Conservation (phyloP, 2,329 filamentous ascomycete genomes). For the Diaporthe amygdali region DNA sequence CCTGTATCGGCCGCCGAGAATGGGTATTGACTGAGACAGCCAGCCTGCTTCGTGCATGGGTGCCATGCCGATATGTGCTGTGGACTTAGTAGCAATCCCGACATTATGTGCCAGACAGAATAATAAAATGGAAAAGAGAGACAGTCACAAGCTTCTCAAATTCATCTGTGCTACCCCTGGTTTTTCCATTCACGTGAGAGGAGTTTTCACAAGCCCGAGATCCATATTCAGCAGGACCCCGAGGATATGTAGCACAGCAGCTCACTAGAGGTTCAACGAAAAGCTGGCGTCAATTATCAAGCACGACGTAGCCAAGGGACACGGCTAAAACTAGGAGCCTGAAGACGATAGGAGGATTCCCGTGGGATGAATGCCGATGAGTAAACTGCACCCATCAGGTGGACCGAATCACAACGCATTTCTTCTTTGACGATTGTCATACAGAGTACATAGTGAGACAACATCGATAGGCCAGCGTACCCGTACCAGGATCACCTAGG, state of each 20-base stretch:
- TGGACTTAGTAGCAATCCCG: too few species aligned
- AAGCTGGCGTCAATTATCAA: background rate
- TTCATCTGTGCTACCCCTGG: too few species aligned
- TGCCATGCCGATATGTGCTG: too few species aligned
- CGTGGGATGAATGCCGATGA: background rate
- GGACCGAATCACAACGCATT: background rate
- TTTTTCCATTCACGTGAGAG: rapidly evolving
- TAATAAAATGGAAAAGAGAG: background rate
- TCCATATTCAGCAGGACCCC: background rate
- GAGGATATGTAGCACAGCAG: background rate
- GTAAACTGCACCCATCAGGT: background rate
- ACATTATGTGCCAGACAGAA: background rate
- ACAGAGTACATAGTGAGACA: too few species aligned
- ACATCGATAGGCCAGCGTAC: background rate
- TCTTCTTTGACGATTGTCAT: background rate
- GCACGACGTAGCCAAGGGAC: background rate
- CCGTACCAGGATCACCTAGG: background rate
- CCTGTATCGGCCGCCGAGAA: background rate
- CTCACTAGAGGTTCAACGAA: background rate
- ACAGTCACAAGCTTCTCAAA: too few species aligned
- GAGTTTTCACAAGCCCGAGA: background rate
- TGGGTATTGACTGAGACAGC: too few species aligned
- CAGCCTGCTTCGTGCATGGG: too few species aligned
- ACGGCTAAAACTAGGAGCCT: background rate
- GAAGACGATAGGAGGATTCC: too few species aligned